Evolutionary conservation across 2,329 filamentous ascomycete genomes (phyloP).

Genomic region (Fusarium odoratissimum): DNA sequence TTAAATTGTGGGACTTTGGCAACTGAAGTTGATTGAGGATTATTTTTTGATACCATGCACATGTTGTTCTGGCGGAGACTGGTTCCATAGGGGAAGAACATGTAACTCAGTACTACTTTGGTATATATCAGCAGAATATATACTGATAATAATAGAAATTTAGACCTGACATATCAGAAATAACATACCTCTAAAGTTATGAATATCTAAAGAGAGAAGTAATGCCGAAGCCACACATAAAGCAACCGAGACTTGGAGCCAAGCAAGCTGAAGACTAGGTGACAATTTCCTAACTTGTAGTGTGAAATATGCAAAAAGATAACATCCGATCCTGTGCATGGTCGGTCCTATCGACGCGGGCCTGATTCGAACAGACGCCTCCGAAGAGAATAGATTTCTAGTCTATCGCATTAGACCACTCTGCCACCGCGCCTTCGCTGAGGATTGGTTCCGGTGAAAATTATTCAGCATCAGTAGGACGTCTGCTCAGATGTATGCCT

Average conservation of each 20-base stretch:
- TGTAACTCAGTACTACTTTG: background rate
- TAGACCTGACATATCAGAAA: background rate
- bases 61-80: background rate
- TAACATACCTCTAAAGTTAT: background rate
- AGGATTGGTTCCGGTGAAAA: background rate
- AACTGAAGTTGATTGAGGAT: slow-evolving; percentile 22
- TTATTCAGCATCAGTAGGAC: background rate
- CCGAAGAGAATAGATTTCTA: slow-evolving; percentile 50
- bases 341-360: slow-evolving; percentile 41
- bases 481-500: background rate
- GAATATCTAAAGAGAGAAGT: background rate
- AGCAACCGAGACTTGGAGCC: background rate
- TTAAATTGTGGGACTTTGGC: slow-evolving; percentile 71
- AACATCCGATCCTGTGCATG: background rate
- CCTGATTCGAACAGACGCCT: slow-evolving; percentile 52
- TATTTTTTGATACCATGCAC: background rate
- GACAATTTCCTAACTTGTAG: background rate
- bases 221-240: background rate
- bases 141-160: background rate
- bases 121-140: background rate
- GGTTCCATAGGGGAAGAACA: background rate
- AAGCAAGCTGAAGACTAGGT: background rate
- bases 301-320: slow-evolving; percentile 7
- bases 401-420: slow-evolving; percentile 51
- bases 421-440: slow-evolving; percentile 45